These are phyloP conservation scores for Aspergillus sp. DNA, from an alignment of 2,329 filamentous ascomycete species.

Conservation along the genomic window DNA sequence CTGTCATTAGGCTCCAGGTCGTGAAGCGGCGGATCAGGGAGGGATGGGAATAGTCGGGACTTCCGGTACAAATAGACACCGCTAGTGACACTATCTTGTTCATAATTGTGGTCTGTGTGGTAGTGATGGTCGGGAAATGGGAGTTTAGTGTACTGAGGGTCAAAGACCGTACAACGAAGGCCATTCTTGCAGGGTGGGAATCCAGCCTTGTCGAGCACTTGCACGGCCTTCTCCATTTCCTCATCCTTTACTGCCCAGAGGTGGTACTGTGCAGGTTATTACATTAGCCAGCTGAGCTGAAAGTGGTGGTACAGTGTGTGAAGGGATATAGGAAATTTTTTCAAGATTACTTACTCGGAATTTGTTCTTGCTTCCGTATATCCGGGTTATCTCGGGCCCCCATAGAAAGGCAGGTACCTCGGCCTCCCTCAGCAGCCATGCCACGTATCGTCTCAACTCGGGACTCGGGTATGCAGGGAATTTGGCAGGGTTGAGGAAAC, in stretches of 20 bases:
- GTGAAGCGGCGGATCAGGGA: not conserved
- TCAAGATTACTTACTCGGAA: not conserved
- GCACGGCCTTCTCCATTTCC: not conserved
- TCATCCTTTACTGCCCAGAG: constrained; percentile 3
- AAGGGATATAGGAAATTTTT: not conserved
- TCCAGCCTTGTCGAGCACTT: not conserved
- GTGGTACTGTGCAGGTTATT: not conserved
- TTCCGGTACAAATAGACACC: constrained; percentile 4
- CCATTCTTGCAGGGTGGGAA: not conserved
- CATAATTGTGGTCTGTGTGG: constrained; percentile 4
- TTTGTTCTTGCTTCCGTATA: not conserved
- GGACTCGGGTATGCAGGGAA: rapidly evolving
- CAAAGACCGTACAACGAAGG: not conserved
- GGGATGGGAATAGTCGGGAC: constrained; percentile 3
- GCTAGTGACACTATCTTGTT: not conserved
- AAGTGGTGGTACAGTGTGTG: not conserved
- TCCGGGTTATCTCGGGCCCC: not conserved
- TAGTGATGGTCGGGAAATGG: constrained; percentile 9
- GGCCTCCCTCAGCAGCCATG: not conserved
- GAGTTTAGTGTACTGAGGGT: not conserved
- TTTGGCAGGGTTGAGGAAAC: not conserved
- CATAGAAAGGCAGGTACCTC: constrained; percentile 3
- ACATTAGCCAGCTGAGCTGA: not conserved
- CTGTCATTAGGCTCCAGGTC: not conserved
- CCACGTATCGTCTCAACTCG: not conserved